Evolutionary conservation across 768 basidiomycete species (phyloP).

Genomic region (Leccinum aurantiacum): DNA sequence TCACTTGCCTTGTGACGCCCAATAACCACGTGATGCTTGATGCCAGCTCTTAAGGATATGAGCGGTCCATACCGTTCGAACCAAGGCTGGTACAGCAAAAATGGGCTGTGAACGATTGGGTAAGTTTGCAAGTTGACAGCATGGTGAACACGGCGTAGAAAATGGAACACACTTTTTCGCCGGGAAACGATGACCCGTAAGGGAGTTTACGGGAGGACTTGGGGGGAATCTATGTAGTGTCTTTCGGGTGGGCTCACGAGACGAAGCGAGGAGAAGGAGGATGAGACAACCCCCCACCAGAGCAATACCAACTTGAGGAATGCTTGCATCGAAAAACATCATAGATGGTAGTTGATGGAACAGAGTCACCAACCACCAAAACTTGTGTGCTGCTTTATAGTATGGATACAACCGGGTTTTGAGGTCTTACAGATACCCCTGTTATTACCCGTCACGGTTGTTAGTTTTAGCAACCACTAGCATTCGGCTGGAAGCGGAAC

Average conservation of each 20-base stretch:
- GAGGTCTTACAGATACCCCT: too few relatives aligned
- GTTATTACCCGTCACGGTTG: too few relatives aligned
- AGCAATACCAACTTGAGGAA: neutral
- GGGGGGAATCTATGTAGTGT: conserved; percentile 1
- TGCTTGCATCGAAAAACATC: neutral
- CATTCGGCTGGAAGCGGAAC: too few relatives aligned
- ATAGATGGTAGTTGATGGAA: too few relatives aligned
- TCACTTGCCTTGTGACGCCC: conserved; percentile 17
- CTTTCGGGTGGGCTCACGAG: neutral
- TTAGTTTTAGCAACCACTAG: too few relatives aligned
- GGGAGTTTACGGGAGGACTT: conserved; percentile 1
- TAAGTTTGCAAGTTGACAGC: neutral
- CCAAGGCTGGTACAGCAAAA: conserved; percentile 44
- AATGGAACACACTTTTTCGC: conserved; percentile 2
- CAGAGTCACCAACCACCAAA: too few relatives aligned
- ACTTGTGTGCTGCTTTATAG: too few relatives aligned
- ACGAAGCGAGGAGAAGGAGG: conserved; percentile 2
- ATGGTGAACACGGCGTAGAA: neutral
- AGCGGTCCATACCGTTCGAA: conserved; percentile 57
- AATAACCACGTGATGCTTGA: conserved; percentile 14
- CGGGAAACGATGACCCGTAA: conserved; percentile 4
- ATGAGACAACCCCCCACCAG: neutral
- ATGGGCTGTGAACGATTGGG: conserved; percentile 1
- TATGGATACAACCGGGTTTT: too few relatives aligned
- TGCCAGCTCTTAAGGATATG: conserved; percentile 50